phyloP scores from a whole-genome alignment of 306 rosid species.

The Canavalia gladiata region DNA sequence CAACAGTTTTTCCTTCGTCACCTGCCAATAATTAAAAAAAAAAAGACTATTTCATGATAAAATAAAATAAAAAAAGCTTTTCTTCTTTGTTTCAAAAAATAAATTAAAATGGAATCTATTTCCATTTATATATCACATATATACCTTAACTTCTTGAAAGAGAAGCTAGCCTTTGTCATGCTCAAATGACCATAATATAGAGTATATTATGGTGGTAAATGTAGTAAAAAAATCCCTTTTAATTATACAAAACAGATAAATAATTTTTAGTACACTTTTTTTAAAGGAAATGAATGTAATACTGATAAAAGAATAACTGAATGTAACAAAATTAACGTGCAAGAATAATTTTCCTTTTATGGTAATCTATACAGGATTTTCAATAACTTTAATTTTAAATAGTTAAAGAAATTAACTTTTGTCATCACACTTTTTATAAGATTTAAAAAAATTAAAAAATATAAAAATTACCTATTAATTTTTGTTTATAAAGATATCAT shows the following conservation, averaged over 20 bases:
- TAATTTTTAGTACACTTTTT: too few species aligned
- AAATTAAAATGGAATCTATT: background rate
- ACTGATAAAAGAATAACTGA: too few species aligned
- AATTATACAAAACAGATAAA: background rate
- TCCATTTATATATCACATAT: background rate
- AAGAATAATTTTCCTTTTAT: background rate
- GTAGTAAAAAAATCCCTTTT: background rate
- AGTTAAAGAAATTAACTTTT: too few species aligned
- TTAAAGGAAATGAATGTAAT: background rate
- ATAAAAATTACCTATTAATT: too few species aligned
- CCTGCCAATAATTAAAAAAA: conserved; percentile 20
- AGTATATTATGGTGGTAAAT: background rate
- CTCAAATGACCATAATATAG: background rate
- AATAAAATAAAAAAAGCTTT: background rate
- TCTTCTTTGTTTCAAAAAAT: background rate
- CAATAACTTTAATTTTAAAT: too few species aligned
- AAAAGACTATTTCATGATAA: too few species aligned
- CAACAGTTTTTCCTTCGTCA: conserved; percentile 43
- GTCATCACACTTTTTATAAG: too few species aligned
- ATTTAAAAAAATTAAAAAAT: too few species aligned
- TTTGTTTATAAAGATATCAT: too few species aligned
- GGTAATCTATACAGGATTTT: background rate
- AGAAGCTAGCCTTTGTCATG: background rate
- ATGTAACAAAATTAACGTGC: background rate
- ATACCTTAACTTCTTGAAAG: too few species aligned